Percentiles rank a stretch among this genome's conserved stretches.
Conservation (phyloP, 768 basidiomycete genomes). For the Pleurotus cornucopiae region DNA sequence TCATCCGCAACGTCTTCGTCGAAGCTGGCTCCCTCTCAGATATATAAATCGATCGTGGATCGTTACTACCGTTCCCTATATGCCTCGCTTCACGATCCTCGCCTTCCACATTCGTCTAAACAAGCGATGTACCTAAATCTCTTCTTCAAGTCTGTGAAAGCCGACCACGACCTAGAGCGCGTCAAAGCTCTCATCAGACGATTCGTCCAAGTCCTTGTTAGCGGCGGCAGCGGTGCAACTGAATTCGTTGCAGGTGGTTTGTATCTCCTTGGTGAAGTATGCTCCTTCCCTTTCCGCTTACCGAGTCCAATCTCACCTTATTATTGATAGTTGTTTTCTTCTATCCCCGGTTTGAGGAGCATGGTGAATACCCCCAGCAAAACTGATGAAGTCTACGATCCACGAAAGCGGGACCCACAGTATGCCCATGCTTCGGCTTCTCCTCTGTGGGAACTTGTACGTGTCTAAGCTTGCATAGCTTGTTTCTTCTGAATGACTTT, state of each 20-base stretch:
- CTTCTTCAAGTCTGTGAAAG: slow-evolving; percentile 85
- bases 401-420: slow-evolving; percentile 85
- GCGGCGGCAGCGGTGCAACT: slow-evolving; percentile 67
- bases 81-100: slow-evolving; percentile 78
- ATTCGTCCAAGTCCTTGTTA: slow-evolving; percentile 74
- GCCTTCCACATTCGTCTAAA: slow-evolving; percentile 80
- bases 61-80: slow-evolving; percentile 85
- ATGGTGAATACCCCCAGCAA: slow-evolving; percentile 28
- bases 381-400: slow-evolving; percentile 61
- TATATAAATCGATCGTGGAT: slow-evolving; percentile 47
- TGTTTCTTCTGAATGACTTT: neutral
- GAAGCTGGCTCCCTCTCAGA: slow-evolving; percentile 16
- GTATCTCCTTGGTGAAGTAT: slow-evolving; percentile 83
- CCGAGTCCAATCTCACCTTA: slow-evolving; percentile 2
- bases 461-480: slow-evolving; percentile 19
- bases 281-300: slow-evolving; percentile 14
- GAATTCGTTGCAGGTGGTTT: slow-evolving; percentile 90
- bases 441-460: slow-evolving; percentile 88
- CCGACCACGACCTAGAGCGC: slow-evolving; percentile 51
- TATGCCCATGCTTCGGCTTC: slow-evolving; percentile 76
- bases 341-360: slow-evolving; percentile 33
- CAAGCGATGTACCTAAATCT: slow-evolving; percentile 97
- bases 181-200: slow-evolving; percentile 79
- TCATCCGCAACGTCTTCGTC: slow-evolving; percentile 37
- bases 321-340: slow-evolving; percentile 35